Evolutionary conservation across 352 stramenopile genomes (phyloP).

Genomic region (Achlya hypogyna): DNA sequence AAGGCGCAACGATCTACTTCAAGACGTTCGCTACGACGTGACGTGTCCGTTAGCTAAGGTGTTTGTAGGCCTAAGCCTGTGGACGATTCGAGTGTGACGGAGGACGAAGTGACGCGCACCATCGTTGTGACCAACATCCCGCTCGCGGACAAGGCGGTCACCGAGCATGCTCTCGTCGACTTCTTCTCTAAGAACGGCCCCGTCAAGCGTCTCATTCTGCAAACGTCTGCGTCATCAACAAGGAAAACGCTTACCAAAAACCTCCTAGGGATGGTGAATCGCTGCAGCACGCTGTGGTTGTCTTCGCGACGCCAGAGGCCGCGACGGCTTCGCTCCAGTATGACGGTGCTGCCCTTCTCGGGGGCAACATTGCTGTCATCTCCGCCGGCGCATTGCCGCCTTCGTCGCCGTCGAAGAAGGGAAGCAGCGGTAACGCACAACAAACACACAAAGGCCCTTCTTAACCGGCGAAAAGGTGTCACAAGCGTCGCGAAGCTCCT

Average conservation of each 20-base stretch:
- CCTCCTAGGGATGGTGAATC: constrained; percentile 5
- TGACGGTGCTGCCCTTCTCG: neutral
- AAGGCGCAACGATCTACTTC: neutral
- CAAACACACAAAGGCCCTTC: too few relatives aligned
- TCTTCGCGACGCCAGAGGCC: constrained; percentile 7
- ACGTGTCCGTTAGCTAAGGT: neutral
- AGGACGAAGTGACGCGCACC: constrained; percentile 1
- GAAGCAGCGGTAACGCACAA: neutral
- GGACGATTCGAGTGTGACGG: neutral
- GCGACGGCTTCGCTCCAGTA: constrained; percentile 1
- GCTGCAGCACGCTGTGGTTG: constrained; percentile 4
- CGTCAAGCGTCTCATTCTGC: constrained; percentile 6
- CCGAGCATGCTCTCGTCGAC: neutral
- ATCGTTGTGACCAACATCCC: constrained; percentile 17
- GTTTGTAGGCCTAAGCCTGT: neutral
- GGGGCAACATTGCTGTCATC: constrained; percentile 3
- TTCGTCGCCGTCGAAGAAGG: neutral
- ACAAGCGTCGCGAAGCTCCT: constrained; percentile 1
- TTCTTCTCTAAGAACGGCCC: neutral
- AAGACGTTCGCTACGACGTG: neutral
- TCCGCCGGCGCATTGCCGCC: neutral
- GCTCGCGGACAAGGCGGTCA: constrained; percentile 4
- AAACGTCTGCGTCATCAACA: neutral
- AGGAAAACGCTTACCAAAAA: neutral
- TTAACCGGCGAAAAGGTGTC: too few relatives aligned